Percentiles rank a stretch among this genome's conserved stretches.
Evolutionary conservation across 768 basidiomycete species (phyloP).

Genomic region (Heimioporus sp.): DNA sequence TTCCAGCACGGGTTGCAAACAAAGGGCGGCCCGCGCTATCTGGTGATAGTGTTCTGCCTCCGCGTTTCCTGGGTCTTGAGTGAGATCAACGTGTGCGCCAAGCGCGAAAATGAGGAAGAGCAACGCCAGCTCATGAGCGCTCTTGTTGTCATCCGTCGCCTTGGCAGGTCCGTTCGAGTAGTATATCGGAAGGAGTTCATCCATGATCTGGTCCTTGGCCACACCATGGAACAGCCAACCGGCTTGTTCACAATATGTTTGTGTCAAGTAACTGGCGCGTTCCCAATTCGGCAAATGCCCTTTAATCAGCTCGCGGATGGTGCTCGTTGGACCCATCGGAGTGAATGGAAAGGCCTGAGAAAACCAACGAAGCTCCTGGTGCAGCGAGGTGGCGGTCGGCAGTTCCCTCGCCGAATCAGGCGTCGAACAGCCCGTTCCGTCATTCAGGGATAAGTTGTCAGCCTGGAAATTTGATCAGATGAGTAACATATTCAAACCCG

Average conservation of each 20-base stretch:
- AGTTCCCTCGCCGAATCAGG: constrained; percentile 29
- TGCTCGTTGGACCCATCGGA: constrained; percentile 47
- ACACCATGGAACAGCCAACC: constrained; percentile 54
- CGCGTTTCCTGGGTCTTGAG: constrained; percentile 25
- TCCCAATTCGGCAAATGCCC: constrained; percentile 53
- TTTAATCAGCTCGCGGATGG: constrained; percentile 50
- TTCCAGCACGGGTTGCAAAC: constrained; percentile 65
- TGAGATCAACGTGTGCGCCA: constrained; percentile 45
- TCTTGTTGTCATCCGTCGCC: constrained; percentile 37
- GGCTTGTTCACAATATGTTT: constrained; percentile 47
- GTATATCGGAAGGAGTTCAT: constrained; percentile 41
- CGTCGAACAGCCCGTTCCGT: constrained; percentile 15
- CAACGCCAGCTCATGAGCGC: constrained; percentile 48
- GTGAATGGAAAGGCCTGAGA: constrained; percentile 65
- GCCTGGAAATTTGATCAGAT: constrained; percentile 19
- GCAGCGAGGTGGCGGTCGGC: constrained; percentile 25
- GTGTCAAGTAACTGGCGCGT: constrained; percentile 43
- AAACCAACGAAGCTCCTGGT: constrained; percentile 42
- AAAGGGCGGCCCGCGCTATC: constrained; percentile 61
- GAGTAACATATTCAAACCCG: neutral
- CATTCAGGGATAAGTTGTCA: constrained; percentile 18
- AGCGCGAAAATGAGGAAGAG: constrained; percentile 52
- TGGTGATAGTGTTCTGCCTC: constrained; percentile 68
- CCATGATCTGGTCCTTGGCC: constrained; percentile 42
- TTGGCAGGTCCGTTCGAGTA: constrained; percentile 31